Evolutionary conservation across 2,329 filamentous ascomycete genomes (phyloP), one percentile per base, ranked within the genome.

Genomic region (Alternaria brassicicola): DNA sequence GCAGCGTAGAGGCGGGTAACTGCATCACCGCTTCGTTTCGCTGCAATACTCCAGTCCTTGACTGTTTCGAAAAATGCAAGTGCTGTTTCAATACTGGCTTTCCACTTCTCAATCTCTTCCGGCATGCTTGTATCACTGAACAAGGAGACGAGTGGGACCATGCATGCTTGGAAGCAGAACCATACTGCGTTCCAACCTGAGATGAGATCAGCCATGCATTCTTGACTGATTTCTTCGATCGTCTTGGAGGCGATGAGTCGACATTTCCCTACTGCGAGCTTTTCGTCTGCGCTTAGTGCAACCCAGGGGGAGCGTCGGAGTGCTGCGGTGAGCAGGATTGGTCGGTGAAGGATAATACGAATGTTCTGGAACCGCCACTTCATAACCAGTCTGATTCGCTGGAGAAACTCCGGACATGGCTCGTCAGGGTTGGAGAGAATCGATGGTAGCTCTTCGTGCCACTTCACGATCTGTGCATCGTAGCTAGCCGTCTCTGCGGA

Each of bases 301-400:
- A 56, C 82, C 82, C 70, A 84, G 51, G 71, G 84, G 81, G 66
- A 84, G 65, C 63, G 79, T 68, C 82, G 81, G 81, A 70, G 87
- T 82, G 69, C 90, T 79, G 77, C 86, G 5, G 76, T 89, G 6
- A 93, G 82, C 2, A 94, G 81, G 0, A 89, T 87, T 0, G 90
- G 90, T 3, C 91, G 84, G 74, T 93, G 88, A 21, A 93, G 84
- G 1, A 93, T 83, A 77, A 93, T 89, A 45, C 90, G 88, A 45
- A 92, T 83, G 67, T 92, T 92, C 71, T 91, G 88, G 72, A 91
- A 93, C 13, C 90, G 85, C 91, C 90, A 93, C 74, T 91, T 90
- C 88, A 93, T 92, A 66, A 93, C 85, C 62, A 87, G 87, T 49
- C 90, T 84, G 1, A 88, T 86, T 47, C 89, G 88, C 62, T 86